phyloP scores from a whole-genome alignment of 2,329 filamentous ascomycete genomes.

The Aspergillus pseudoterreus region DNA sequence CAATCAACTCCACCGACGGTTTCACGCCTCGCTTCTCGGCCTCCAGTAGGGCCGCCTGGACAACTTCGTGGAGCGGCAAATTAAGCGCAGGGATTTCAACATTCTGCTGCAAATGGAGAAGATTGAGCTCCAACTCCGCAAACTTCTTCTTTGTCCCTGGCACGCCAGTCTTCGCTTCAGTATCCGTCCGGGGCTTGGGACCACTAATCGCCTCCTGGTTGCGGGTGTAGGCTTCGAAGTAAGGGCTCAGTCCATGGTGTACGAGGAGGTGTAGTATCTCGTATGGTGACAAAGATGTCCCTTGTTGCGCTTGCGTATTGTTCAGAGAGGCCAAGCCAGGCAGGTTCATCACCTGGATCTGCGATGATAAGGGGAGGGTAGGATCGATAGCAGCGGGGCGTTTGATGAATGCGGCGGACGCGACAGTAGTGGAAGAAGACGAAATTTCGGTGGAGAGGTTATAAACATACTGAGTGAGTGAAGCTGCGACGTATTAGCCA shows the following conservation, averaged over 20 bases:
- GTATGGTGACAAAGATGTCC: conserved; percentile 73
- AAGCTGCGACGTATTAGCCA: conserved; percentile 16
- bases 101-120: conserved; percentile 93
- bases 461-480: conserved; percentile 61
- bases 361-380: conserved; percentile 73
- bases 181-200: conserved; percentile 70
- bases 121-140: conserved; percentile 84
- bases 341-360: conserved; percentile 90
- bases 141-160: conserved; percentile 97
- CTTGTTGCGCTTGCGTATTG: conserved; percentile 65
- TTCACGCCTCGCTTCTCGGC: conserved; percentile 64
- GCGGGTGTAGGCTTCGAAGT: conserved; percentile 95
- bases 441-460: conserved; percentile 78
- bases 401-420: conserved; percentile 87
- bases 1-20: conserved; percentile 75
- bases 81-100: conserved; percentile 94
- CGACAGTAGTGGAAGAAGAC: conserved; percentile 69
- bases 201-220: conserved; percentile 66
- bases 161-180: conserved; percentile 89
- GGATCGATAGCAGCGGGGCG: conserved; percentile 83
- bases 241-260: conserved; percentile 86
- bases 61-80: conserved; percentile 80
- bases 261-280: conserved; percentile 90
- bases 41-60: conserved; percentile 79
- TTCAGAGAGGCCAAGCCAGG: conserved; percentile 73